Evolutionary conservation across 768 basidiomycete genomes (phyloP).

Genomic region (Agrocybe chaxingu): DNA sequence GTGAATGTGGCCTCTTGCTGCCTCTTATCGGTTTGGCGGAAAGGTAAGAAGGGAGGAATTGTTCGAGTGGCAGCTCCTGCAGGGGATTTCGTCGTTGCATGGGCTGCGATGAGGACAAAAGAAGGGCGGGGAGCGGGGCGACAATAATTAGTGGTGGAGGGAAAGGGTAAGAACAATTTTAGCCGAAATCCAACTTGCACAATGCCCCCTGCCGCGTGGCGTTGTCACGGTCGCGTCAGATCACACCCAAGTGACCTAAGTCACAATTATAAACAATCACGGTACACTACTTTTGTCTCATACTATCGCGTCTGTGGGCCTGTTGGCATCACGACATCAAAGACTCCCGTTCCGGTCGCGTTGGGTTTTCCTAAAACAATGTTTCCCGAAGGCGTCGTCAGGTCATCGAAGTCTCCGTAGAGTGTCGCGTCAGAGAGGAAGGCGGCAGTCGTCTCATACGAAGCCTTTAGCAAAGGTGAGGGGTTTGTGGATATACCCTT

Average conservation of each 20-base stretch:
- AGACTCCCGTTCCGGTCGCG: constrained; percentile 91
- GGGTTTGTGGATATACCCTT: constrained; percentile 90
- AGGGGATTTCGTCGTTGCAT: constrained; percentile 54
- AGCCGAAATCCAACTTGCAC: constrained; percentile 16
- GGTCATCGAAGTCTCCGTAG: constrained; percentile 92
- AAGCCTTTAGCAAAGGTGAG: constrained; percentile 96
- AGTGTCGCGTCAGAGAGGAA: constrained; percentile 95
- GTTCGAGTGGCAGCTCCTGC: constrained; percentile 56
- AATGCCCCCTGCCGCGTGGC: constrained; percentile 21
- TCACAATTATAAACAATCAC: constrained; percentile 13
- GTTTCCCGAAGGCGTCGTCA: constrained; percentile 85
- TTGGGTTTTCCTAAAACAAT: constrained; percentile 89
- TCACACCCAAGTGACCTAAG: constrained; percentile 24
- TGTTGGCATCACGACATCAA: constrained; percentile 75
- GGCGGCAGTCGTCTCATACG: constrained; percentile 92
- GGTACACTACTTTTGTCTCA: constrained; percentile 16
- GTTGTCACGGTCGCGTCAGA: constrained; percentile 34
- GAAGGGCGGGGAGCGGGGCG: constrained; percentile 10
- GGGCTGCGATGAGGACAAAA: constrained; percentile 7
- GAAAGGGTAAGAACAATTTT: constrained; percentile 13
- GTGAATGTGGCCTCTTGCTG: constrained; percentile 64
- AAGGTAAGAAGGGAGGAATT: constrained; percentile 38
- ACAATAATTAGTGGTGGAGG: constrained; percentile 6
- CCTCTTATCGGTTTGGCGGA: constrained; percentile 30
- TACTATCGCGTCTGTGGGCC: constrained; percentile 9